Percentiles rank a stretch among this genome's conserved stretches.
phyloP scores from a whole-genome alignment of 306 rosid species.

The Citrullus amarus region DNA sequence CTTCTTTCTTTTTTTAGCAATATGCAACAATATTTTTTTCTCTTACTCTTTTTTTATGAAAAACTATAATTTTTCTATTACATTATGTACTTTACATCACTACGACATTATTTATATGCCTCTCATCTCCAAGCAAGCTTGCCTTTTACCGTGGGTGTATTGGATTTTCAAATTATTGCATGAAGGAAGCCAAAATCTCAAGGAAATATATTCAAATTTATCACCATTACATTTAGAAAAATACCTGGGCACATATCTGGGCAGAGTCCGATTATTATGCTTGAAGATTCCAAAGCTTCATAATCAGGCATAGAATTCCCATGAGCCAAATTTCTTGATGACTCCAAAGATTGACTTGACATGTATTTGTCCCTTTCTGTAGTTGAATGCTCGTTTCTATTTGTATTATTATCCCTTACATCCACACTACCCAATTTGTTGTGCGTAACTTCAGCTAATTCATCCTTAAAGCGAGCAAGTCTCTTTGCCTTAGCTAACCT shows the following conservation, averaged over 20 bases:
- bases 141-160: neutral
- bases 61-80: neutral
- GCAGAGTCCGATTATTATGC: slow-evolving; percentile 61
- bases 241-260: slow-evolving; percentile 98
- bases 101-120: neutral
- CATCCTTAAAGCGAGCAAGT: slow-evolving; percentile 80
- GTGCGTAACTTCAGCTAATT: slow-evolving; percentile 42
- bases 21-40: neutral
- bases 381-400: slow-evolving; percentile 21
- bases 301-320: slow-evolving; percentile 32
- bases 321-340: slow-evolving; percentile 28
- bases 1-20: neutral
- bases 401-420: slow-evolving; percentile 27
- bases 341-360: slow-evolving; percentile 27
- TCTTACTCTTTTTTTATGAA: neutral
- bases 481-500: slow-evolving; percentile 87
- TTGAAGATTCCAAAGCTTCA: slow-evolving; percentile 45
- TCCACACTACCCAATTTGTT: slow-evolving; percentile 30
- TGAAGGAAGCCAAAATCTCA: slow-evolving; percentile 3
- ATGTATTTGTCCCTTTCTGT: slow-evolving; percentile 31
- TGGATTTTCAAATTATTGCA: neutral
- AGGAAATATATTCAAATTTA: slow-evolving; percentile 1
- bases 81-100: neutral
- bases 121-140: neutral
- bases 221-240: slow-evolving; percentile 17